Percentiles rank a stretch among this genome's conserved stretches.
phyloP scores from a whole-genome alignment of 257 asterid genomes.

The Solanum lycopersicoides region DNA sequence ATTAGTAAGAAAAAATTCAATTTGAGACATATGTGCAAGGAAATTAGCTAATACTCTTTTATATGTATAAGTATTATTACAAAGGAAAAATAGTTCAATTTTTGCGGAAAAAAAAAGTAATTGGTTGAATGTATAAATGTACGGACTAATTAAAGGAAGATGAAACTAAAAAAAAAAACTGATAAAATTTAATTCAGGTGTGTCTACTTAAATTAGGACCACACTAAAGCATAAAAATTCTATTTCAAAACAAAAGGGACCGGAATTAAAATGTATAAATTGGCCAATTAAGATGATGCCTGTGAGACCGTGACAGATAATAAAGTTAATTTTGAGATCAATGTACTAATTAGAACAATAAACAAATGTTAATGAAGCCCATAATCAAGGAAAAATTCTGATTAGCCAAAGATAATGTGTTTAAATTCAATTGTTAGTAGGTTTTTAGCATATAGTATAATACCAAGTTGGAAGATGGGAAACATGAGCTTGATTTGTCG shows the following conservation, averaged over 20 bases:
- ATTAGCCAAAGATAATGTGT: not conserved
- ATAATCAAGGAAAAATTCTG: not conserved
- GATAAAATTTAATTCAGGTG: not conserved
- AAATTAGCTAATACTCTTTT: not conserved
- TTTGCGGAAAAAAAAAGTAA: not conserved
- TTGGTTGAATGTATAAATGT: not conserved
- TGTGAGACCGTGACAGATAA: not conserved
- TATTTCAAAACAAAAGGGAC: not conserved
- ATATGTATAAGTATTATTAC: not conserved
- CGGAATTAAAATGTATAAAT: not conserved
- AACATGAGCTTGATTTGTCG: not conserved
- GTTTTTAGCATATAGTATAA: not conserved
- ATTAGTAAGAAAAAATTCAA: not conserved
- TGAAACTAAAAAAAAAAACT: not conserved
- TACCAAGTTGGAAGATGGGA: not conserved
- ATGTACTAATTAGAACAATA: not conserved
- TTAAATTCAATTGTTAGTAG: not conserved
- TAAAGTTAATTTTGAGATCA: not conserved
- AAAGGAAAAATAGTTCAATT: not conserved
- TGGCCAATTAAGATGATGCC: not conserved
- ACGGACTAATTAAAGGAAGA: not conserved
- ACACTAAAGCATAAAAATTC: not conserved
- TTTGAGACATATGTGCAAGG: not conserved
- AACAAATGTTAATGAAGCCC: not conserved
- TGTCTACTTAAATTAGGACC: not conserved